Percentiles rank a stretch among this genome's conserved stretches.
These are phyloP conservation scores for Ensete ventricosum DNA, from an alignment of 176 grass and related monocot genomes.

Conservation along the genomic window DNA sequence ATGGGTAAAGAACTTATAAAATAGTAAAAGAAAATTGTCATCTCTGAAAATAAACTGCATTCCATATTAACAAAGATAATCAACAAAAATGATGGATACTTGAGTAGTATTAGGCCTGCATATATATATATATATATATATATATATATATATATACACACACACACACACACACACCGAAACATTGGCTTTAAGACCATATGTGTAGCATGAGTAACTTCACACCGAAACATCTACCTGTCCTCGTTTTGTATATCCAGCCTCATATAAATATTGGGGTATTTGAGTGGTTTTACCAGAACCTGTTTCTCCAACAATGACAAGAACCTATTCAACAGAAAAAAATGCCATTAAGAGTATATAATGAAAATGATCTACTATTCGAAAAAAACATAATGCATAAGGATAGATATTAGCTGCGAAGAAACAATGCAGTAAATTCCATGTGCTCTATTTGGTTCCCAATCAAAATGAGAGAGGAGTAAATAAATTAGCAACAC, in stretches of 20 bases:
- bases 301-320: constrained; percentile 96
- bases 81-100: too few relatives aligned
- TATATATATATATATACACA: too few relatives aligned
- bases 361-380: constrained; percentile 5
- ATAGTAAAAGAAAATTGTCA: too few relatives aligned
- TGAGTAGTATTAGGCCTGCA: too few relatives aligned
- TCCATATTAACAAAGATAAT: too few relatives aligned
- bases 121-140: too few relatives aligned
- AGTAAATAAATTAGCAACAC: not conserved
- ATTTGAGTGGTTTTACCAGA: constrained; percentile 98
- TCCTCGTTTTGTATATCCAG: constrained; percentile 70
- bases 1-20: too few relatives aligned
- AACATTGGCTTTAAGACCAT: not conserved
- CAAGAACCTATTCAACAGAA: constrained; percentile 49
- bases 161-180: too few relatives aligned
- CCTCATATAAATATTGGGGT: constrained; percentile 93
- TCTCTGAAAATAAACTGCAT: too few relatives aligned
- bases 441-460: too few relatives aligned
- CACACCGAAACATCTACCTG: constrained; percentile 28
- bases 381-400: constrained; percentile 4
- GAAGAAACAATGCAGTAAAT: not conserved
- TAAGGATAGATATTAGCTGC: not conserved
- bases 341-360: not conserved
- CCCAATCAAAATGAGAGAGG: not conserved
- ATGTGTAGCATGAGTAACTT: not conserved